Evolutionary conservation across 2,329 filamentous ascomycete genomes (phyloP).

Genomic region (Colletotrichum australisinense): DNA sequence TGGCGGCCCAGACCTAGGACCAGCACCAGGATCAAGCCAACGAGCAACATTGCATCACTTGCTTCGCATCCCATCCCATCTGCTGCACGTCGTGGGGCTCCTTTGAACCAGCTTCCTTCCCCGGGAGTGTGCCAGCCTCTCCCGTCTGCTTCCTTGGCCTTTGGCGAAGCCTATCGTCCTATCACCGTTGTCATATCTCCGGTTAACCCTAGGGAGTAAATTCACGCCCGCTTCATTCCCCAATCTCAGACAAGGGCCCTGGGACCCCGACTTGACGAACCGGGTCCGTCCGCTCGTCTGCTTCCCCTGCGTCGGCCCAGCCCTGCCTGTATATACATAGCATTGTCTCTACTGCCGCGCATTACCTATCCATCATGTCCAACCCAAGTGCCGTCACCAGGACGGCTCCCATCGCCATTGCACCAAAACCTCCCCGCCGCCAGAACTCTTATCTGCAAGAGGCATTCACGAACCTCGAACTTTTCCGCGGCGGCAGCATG

Average conservation of each 20-base stretch:
- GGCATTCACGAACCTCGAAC: constrained; percentile 59
- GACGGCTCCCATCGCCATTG: constrained; percentile 75
- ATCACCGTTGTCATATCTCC: constrained; percentile 29
- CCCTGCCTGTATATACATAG: constrained; percentile 39
- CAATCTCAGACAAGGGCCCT: constrained; percentile 25
- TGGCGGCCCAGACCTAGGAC: constrained; percentile 17
- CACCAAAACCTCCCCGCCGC: constrained; percentile 65
- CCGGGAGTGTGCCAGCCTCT: constrained; percentile 22
- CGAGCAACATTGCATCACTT: constrained; percentile 35
- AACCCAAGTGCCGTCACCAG: constrained; percentile 65
- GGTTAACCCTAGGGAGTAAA: constrained; percentile 18
- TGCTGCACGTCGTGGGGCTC: constrained; percentile 28
- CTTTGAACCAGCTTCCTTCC: constrained; percentile 19
- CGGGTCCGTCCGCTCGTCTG: constrained; percentile 34
- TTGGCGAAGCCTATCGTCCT: constrained; percentile 29
- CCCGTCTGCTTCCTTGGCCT: not conserved
- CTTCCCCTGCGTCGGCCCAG: constrained; percentile 43
- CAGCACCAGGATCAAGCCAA: constrained; percentile 6
- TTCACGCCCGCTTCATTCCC: constrained; percentile 24
- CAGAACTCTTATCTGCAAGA: constrained; percentile 58
- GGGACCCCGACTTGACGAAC: constrained; percentile 37
- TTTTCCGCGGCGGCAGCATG: constrained; percentile 59
- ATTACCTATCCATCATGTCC: constrained; percentile 59
- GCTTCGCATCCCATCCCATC: constrained; percentile 15
- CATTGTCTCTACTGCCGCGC: constrained; percentile 30